Percentiles rank a stretch among this genome's conserved stretches.
Evolutionary conservation across 2,329 filamentous ascomycete genomes (phyloP).

Genomic region (Colletotrichum aenigma): DNA sequence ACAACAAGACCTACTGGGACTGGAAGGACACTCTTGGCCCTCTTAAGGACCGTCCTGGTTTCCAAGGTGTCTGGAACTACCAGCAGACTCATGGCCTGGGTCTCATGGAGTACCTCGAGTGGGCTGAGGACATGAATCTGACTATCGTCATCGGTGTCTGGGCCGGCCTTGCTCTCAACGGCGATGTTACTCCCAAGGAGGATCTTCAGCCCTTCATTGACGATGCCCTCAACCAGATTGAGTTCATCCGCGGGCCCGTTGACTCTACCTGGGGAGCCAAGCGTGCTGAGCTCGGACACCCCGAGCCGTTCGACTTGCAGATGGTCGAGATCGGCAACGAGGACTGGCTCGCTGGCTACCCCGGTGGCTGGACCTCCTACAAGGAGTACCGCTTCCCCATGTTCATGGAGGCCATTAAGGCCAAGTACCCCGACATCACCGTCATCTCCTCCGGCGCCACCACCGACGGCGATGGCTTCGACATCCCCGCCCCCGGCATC

Average conservation of each 20-base stretch:
- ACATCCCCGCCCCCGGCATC: slow-evolving; percentile 45
- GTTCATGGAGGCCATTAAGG: slow-evolving; percentile 64
- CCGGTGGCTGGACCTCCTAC: slow-evolving; percentile 49
- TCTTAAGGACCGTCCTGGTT: slow-evolving; percentile 58
- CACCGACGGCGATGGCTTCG: slow-evolving; percentile 47
- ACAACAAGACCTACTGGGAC: slow-evolving; percentile 49
- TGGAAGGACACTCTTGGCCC: slow-evolving; percentile 61
- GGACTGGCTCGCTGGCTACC: slow-evolving; percentile 61
- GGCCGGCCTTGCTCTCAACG: slow-evolving; percentile 59
- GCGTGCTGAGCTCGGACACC: slow-evolving; percentile 64
- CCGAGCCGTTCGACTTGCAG: slow-evolving; percentile 62
- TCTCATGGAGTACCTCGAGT: slow-evolving; percentile 65
- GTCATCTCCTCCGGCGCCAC: slow-evolving; percentile 56
- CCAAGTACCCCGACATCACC: slow-evolving; percentile 60
- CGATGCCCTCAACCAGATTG: slow-evolving; percentile 65
- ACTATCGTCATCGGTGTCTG: slow-evolving; percentile 63
- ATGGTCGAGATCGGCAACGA: slow-evolving; percentile 74
- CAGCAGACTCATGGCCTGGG: slow-evolving; percentile 67
- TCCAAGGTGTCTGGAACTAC: slow-evolving; percentile 62
- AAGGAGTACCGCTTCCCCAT: slow-evolving; percentile 61
- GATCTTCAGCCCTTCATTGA: slow-evolving; percentile 62
- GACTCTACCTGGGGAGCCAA: slow-evolving; percentile 60
- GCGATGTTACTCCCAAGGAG: slow-evolving; percentile 52
- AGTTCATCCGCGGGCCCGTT: slow-evolving; percentile 62
- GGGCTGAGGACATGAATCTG: slow-evolving; percentile 64